A percentile compares a stretch with the other conserved stretches of the same genome.
These are phyloP conservation scores for Pichia nakasei DNA, from an alignment of 805 yeast genomes.

Conservation along the genomic window DNA sequence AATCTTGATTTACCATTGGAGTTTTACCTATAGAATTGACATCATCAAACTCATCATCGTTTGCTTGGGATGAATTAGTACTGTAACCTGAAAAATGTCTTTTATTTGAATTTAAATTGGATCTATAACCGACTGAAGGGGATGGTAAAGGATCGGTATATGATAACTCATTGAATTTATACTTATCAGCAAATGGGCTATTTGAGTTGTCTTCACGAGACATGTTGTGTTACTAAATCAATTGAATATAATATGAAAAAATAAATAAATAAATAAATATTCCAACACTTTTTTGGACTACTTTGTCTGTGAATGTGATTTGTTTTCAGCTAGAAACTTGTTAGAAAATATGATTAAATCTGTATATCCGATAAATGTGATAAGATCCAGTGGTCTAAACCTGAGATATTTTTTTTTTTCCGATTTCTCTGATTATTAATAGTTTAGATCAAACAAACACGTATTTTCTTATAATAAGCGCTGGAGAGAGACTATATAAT, in stretches of 20 bases:
- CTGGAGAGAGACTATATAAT: too few species aligned
- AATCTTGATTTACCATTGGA: conserved; percentile 16
- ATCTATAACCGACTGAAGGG: conserved; percentile 11
- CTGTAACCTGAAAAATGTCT: conserved; percentile 15
- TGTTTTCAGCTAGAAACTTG: too few species aligned
- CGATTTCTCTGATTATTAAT: too few species aligned
- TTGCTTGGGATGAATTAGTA: conserved; percentile 9
- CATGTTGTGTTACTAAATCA: not conserved
- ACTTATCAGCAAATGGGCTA: conserved; percentile 18
- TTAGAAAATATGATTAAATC: too few species aligned
- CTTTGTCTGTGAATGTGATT: not conserved
- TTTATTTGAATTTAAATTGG: conserved; percentile 4
- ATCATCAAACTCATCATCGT: conserved; percentile 12
- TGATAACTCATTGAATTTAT: conserved; percentile 7
- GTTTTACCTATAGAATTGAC: conserved; percentile 18
- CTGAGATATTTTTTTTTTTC: too few species aligned
- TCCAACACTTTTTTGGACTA: too few species aligned
- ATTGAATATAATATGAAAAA: not conserved
- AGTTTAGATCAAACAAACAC: too few species aligned
- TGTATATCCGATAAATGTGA: too few species aligned
- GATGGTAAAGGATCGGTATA: conserved; percentile 5
- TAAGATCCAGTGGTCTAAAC: too few species aligned
- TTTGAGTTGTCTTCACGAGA: conserved; percentile 1
- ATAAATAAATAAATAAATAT: too few species aligned
- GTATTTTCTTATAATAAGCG: too few species aligned